Evolutionary conservation across 345 rosid species (phyloP), one percentile per base, ranked within the genome.

Genomic region (Sisymbrium altissimum): DNA sequence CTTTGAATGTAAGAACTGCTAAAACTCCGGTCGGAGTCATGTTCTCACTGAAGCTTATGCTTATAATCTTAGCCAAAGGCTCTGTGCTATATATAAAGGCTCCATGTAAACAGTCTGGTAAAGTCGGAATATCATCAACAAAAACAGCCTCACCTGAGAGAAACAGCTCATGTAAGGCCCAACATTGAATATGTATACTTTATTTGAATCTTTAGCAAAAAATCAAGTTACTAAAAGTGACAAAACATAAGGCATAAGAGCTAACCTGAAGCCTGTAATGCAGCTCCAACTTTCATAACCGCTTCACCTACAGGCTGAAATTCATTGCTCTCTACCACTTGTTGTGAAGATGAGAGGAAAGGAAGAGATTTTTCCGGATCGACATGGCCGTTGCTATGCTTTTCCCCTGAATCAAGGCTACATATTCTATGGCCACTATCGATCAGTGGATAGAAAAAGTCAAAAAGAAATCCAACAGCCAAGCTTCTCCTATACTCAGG

Each of bases 111-210:
- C 97, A 91, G 43, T 83, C 67, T 9, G 33, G 71, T 38, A 90
- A 97, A 38, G 95, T 84, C 23, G 97, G 95, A 48, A 94, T 94
- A 83, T 94, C 98, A 80, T 89, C 98, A 74, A 94, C 96, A 71
- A 57, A 94, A 60, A 94, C 92, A 54, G 98, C 95, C 78, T 94
- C 97, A 71, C 98, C 97, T 93, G 65, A 13, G 17, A 41, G 21
- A n/a, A 88, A 27, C 29, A 61, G 35, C 61, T 67, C 57, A 45
- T 30, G 72, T 72, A 41, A 80, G 76, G 13, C 18, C 38, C 52
- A 45, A 17, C 32, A 44, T n/a, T 39, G 45, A 41, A 41, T 41
- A 15, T 41, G 45, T 35, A 35, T 35, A 35, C 7, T 35, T 10
- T 35, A 35, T 35, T 9, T 49, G 23, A 21, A 71, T 82, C 75